Evolutionary conservation across 306 rosid genomes (phyloP).

Genomic region (Hippophae rhamnoides): DNA sequence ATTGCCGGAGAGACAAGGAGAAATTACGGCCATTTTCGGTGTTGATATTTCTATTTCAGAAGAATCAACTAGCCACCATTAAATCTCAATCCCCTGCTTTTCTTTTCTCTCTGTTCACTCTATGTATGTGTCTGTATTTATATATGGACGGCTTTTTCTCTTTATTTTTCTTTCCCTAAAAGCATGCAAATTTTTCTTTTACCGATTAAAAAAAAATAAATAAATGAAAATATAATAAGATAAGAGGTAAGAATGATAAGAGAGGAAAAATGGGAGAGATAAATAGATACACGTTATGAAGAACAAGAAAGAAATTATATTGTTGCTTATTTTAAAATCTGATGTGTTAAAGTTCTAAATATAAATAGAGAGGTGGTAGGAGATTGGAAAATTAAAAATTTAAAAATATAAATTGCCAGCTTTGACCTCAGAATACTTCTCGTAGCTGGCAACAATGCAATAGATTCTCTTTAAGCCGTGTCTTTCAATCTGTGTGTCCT

Average conservation of each 20-base stretch:
- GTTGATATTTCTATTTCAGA: constrained; percentile 2
- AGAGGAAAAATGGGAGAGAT: constrained; percentile 8
- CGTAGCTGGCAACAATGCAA: too few species aligned
- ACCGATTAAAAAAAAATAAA: constrained; percentile 6
- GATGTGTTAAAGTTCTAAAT: constrained; percentile 12
- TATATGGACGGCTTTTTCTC: too few species aligned
- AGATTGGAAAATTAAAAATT: constrained; percentile 9
- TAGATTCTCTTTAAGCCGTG: too few species aligned
- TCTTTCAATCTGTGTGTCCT: too few species aligned
- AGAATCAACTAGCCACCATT: constrained; percentile 20
- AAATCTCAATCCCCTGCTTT: constrained; percentile 2
- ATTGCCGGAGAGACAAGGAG: constrained; percentile 32
- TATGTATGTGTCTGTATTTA: too few species aligned
- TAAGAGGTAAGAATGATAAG: not conserved
- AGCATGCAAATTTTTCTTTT: constrained; percentile 4
- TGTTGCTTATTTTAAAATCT: constrained; percentile 15
- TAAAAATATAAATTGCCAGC: constrained; percentile 35
- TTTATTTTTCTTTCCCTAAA: too few species aligned
- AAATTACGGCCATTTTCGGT: constrained; percentile 40
- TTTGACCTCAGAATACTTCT: constrained; percentile 34
- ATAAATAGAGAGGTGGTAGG: constrained; percentile 12
- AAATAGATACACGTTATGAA: constrained; percentile 10
- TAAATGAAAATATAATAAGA: constrained; percentile 14
- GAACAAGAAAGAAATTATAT: not conserved
- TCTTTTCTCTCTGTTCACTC: too few species aligned